These are phyloP conservation scores for Zasmidium cellare DNA, from an alignment of 2,329 filamentous ascomycete species.

Conservation along the genomic window DNA sequence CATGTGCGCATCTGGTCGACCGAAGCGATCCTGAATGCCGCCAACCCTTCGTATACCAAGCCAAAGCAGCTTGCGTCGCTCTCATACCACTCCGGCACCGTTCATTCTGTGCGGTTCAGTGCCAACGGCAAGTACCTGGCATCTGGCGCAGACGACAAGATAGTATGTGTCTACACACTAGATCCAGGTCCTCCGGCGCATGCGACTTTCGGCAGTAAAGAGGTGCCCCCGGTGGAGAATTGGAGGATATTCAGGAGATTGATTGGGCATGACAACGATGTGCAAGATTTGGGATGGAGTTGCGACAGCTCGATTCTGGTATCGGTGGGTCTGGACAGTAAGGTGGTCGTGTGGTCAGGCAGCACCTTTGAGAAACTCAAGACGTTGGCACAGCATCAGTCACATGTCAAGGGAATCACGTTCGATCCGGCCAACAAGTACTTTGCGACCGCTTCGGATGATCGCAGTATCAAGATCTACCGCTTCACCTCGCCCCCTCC, in stretches of 20 bases:
- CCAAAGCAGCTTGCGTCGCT: constrained; percentile 96
- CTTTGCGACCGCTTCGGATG: constrained; percentile 96
- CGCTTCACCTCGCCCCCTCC: constrained; percentile 87
- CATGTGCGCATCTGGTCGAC: constrained; percentile 98
- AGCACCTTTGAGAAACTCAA: constrained; percentile 98
- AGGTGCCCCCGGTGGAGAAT: constrained; percentile 90
- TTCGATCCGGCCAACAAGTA: constrained; percentile 99
- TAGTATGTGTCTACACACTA: constrained; percentile 94
- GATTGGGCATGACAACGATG: constrained; percentile 97
- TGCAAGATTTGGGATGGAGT: constrained; percentile 97
- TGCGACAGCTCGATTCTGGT: constrained; percentile 93
- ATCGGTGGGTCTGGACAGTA: constrained; percentile 94
- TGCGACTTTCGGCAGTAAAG: constrained; percentile 80
- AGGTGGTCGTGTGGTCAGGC: constrained; percentile 97
- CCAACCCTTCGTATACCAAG: constrained; percentile 68
- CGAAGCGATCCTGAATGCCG: constrained; percentile 83
- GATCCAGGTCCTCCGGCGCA: constrained; percentile 77
- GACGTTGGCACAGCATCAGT: constrained; percentile 87
- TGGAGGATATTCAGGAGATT: constrained; percentile 94
- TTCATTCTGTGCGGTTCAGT: constrained; percentile 95
- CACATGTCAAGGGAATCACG: constrained; percentile 97
- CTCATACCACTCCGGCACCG: constrained; percentile 97
- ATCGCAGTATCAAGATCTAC: constrained; percentile 95
- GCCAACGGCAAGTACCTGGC: constrained; percentile 93
- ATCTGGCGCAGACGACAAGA: constrained; percentile 96